Evolutionary conservation across 306 rosid species (phyloP), one percentile per base, ranked within the genome.

Genomic region (Malus sylvestris): DNA sequence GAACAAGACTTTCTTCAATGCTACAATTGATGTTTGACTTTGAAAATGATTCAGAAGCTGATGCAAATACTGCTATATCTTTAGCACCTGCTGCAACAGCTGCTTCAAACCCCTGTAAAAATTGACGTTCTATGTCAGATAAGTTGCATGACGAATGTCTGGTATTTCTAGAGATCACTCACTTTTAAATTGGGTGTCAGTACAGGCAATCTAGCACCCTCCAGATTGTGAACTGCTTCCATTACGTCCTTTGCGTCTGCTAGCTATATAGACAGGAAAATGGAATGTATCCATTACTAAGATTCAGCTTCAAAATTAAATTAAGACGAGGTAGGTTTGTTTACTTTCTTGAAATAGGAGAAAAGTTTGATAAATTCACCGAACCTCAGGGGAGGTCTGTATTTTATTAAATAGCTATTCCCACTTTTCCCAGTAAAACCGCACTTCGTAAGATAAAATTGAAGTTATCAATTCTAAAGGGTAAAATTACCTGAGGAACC

Each of bases 21-120:
- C 90, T 93, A 70, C 97, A 93, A 76, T 91, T 93, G 75, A 91
- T 93, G 87, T 93, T 93, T 44, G 97, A 82, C 84, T 88, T 89
- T 40, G 98, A 93, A 86, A 93, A 93, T 13, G 93, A 87, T 85
- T 93, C 98, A 40, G 98, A 93, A 71, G 98, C 97, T 67, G 98
- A 88, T 51, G 98, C 97, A 80, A 93, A 93, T 72, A 93, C 76
- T 71, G 97, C 98, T 45, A 93, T 83, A 73, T 91, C 97, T 84
- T 88, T 93, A 13, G 98, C 93, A 79, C 98, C 98, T 71, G 97
- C 90, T 29, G 93, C 97, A 20, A 89, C 30, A 71, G 98, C 97
- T 70, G 98, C 96, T 81, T 88, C 89, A 89, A 89, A 91, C 29
- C 98, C 96, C 97, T 93, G 46, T 44, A 78, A 75, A 71, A 81